A percentile compares a stretch with the other conserved stretches of the same genome.
Conservation (phyloP, 176 grass and related monocot genomes). For the Oryza longistaminata region DNA sequence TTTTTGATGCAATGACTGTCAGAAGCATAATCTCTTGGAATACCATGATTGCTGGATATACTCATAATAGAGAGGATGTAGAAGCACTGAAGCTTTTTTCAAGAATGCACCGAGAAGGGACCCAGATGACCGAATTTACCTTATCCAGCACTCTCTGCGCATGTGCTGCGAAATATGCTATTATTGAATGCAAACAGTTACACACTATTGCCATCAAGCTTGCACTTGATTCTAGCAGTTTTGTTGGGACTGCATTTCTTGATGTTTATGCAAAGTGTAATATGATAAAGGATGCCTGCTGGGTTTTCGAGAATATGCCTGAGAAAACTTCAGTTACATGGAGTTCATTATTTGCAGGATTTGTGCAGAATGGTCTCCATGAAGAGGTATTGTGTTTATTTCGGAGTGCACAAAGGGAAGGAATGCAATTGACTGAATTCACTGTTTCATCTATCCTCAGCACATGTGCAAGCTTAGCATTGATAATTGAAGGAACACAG, state of each 20-base stretch:
- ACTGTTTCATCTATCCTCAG: conserved; percentile 61
- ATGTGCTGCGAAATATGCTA: conserved; percentile 58
- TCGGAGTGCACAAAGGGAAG: conserved; percentile 39
- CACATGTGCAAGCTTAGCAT: conserved; percentile 57
- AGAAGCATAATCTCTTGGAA: conserved; percentile 69
- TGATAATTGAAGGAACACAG: conserved; percentile 58
- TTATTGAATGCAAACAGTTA: conserved; percentile 54
- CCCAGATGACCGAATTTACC: conserved; percentile 59
- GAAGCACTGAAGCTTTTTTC: conserved; percentile 58
- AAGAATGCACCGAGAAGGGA: conserved; percentile 58
- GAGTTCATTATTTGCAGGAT: conserved; percentile 65
- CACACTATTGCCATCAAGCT: conserved; percentile 55
- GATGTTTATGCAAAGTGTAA: conserved; percentile 70
- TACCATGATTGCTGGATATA: conserved; percentile 72
- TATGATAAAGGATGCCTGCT: conserved; percentile 56
- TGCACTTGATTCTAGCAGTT: conserved; percentile 56
- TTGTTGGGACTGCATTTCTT: conserved; percentile 63
- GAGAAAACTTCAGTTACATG: conserved; percentile 69
- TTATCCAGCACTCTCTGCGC: conserved; percentile 62
- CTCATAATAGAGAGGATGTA: conserved; percentile 40
- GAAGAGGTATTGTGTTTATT: conserved; percentile 55
- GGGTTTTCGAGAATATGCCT: conserved; percentile 59
- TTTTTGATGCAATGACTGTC: conserved; percentile 59
- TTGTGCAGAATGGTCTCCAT: conserved; percentile 64
- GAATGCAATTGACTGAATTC: conserved; percentile 55